Percentiles rank a stretch among this genome's conserved stretches.
These are phyloP conservation scores for Russula foetens DNA, from an alignment of 768 basidiomycete species.

Conservation along the genomic window DNA sequence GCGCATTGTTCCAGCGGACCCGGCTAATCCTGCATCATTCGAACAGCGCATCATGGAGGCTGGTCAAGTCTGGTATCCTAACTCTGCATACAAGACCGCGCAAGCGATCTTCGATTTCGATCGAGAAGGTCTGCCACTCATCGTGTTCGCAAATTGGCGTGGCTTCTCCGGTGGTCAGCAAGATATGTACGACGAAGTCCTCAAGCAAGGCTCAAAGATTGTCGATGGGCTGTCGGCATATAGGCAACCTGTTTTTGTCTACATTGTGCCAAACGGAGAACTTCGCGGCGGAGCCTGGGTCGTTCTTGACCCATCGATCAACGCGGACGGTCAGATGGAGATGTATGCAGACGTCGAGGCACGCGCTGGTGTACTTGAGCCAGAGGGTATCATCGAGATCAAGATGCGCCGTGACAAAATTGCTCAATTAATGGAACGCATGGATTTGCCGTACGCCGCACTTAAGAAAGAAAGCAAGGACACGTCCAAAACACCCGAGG, in stretches of 20 bases:
- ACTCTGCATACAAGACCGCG: slow-evolving; percentile 98
- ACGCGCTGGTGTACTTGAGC: slow-evolving; percentile 92
- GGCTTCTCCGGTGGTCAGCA: slow-evolving; percentile 99
- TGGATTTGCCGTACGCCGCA: slow-evolving; percentile 74
- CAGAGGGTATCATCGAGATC: slow-evolving; percentile 96
- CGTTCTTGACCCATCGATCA: slow-evolving; percentile 96
- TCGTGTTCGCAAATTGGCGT: slow-evolving; percentile 99
- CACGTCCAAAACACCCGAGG: slow-evolving; percentile 58
- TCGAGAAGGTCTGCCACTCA: slow-evolving; percentile 91
- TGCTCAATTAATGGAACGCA: slow-evolving; percentile 81
- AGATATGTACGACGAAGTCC: slow-evolving; percentile 96
- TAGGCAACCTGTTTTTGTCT: slow-evolving; percentile 97
- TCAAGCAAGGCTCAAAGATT: slow-evolving; percentile 97
- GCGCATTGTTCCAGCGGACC: slow-evolving; percentile 93
- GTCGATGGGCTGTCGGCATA: slow-evolving; percentile 96
- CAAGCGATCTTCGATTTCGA: slow-evolving; percentile 99
- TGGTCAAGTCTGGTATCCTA: slow-evolving; percentile 99
- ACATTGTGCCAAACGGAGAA: slow-evolving; percentile 97
- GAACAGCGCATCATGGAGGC: slow-evolving; percentile 99
- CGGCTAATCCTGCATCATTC: slow-evolving; percentile 92
- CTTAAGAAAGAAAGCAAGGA: slow-evolving; percentile 81
- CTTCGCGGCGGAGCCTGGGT: slow-evolving; percentile 99
- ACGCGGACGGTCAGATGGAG: slow-evolving; percentile 86
- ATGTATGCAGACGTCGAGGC: slow-evolving; percentile 98
- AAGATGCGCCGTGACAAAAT: slow-evolving; percentile 97